phyloP scores from a whole-genome alignment of 177 flowering plant species.

The Vitis hybrid region DNA sequence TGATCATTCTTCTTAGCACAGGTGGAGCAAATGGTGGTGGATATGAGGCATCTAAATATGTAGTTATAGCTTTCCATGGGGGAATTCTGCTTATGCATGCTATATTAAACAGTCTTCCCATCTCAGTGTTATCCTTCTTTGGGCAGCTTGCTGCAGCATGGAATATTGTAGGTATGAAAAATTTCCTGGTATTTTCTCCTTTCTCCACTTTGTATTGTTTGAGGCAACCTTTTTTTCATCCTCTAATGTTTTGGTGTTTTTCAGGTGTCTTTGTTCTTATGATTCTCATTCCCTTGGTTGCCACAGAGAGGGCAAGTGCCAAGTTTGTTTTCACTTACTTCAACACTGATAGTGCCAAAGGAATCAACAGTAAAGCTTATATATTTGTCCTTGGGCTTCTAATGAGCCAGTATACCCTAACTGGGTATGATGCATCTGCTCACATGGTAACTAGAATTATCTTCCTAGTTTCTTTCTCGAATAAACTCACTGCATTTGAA shows the following conservation, averaged over 20 bases:
- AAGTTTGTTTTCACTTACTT: constrained; percentile 90
- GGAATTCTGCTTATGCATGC: constrained; percentile 77
- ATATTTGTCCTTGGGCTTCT: constrained; percentile 87
- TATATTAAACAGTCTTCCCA: constrained; percentile 77
- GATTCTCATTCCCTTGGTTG: constrained; percentile 77
- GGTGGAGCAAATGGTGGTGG: constrained; percentile 95
- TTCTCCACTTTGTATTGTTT: neutral
- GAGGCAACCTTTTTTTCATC: neutral
- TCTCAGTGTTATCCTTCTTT: constrained; percentile 71
- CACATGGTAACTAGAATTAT: constrained; percentile 66
- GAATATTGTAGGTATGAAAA: constrained; percentile 72
- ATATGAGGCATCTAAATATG: constrained; percentile 73
- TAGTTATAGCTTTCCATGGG: constrained; percentile 68
- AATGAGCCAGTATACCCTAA: constrained; percentile 88
- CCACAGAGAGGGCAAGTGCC: constrained; percentile 73
- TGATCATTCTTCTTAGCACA: constrained; percentile 84
- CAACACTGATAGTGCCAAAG: constrained; percentile 79
- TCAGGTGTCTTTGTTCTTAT: constrained; percentile 86
- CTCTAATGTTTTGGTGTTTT: constrained; percentile 7
- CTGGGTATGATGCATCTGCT: constrained; percentile 98
- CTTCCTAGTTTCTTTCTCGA: neutral
- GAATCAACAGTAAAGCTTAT: constrained; percentile 61
- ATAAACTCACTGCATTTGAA: neutral
- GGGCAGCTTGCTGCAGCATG: constrained; percentile 92
- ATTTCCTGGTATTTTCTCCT: neutral